Conservation (phyloP, 768 basidiomycete genomes). For the Russula emetica region DNA sequence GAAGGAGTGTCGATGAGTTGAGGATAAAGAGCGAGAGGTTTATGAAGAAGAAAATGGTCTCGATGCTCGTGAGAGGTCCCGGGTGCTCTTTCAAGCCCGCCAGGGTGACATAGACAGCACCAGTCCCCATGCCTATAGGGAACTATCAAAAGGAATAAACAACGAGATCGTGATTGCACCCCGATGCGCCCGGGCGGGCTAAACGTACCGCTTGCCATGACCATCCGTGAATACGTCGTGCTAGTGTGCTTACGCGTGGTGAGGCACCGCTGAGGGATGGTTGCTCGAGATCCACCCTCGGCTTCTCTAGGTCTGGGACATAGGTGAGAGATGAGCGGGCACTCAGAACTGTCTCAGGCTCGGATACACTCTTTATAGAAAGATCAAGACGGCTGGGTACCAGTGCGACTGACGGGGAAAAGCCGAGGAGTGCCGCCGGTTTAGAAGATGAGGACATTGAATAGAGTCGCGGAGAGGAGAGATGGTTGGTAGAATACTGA, state of each 20-base stretch:
- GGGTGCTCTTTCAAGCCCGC: constrained; percentile 40
- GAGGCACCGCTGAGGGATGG: background rate
- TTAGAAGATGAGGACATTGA: background rate
- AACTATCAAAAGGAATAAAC: constrained; percentile 35
- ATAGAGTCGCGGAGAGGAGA: background rate
- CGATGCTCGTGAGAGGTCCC: constrained; percentile 35
- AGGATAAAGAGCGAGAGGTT: constrained; percentile 44
- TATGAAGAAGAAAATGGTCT: constrained; percentile 46
- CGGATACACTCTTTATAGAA: background rate
- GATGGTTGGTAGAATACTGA: background rate
- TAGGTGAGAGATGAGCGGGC: background rate
- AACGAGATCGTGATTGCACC: background rate
- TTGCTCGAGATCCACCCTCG: background rate
- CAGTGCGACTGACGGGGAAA: background rate
- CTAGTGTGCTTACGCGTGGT: constrained; percentile 33
- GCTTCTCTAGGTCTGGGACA: background rate
- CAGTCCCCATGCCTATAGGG: constrained; percentile 48
- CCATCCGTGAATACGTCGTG: constrained; percentile 48
- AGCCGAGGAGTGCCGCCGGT: background rate
- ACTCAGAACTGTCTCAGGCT: background rate
- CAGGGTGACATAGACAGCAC: constrained; percentile 47
- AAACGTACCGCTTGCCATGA: constrained; percentile 47
- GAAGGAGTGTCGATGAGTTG: constrained; percentile 40
- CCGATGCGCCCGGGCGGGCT: background rate
- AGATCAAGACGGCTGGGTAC: background rate